Evolutionary conservation across 2,329 filamentous ascomycete species (phyloP).

Genomic region (Eutypella sp.): DNA sequence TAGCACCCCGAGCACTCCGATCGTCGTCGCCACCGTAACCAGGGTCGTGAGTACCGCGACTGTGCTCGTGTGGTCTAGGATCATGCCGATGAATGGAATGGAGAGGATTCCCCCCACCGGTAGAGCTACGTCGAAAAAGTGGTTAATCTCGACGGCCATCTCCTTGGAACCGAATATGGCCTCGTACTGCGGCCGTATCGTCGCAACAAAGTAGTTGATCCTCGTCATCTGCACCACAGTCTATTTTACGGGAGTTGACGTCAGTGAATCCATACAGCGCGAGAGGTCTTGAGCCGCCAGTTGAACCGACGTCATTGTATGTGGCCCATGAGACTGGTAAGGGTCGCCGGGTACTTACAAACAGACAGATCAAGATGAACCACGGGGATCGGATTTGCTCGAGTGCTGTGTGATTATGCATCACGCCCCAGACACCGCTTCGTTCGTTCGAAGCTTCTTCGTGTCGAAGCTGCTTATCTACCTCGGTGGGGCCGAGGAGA

Average conservation of each 20-base stretch:
- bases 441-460: conserved; percentile 66
- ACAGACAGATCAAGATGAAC: conserved; percentile 79
- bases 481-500: conserved; percentile 61
- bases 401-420: conserved; percentile 66
- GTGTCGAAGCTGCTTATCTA: conserved; percentile 56
- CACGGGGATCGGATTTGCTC: conserved; percentile 75
- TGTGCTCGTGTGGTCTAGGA: conserved; percentile 75
- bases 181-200: conserved; percentile 75
- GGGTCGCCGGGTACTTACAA: conserved; percentile 28
- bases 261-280: no score
- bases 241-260: no score
- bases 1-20: conserved; percentile 72
- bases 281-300: no score
- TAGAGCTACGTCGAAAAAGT: conserved; percentile 81
- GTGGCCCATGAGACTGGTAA: no score
- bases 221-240: conserved; percentile 72
- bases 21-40: conserved; percentile 65
- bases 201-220: conserved; percentile 92
- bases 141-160: conserved; percentile 66
- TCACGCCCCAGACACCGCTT: conserved; percentile 79
- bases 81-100: conserved; percentile 76
- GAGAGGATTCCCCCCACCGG: conserved; percentile 79
- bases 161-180: conserved; percentile 61
- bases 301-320: no score
- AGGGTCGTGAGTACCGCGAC: conserved; percentile 65